Conservation (phyloP, 1,284 basidiomycete genomes). For the Ustilago loliicola region DNA sequence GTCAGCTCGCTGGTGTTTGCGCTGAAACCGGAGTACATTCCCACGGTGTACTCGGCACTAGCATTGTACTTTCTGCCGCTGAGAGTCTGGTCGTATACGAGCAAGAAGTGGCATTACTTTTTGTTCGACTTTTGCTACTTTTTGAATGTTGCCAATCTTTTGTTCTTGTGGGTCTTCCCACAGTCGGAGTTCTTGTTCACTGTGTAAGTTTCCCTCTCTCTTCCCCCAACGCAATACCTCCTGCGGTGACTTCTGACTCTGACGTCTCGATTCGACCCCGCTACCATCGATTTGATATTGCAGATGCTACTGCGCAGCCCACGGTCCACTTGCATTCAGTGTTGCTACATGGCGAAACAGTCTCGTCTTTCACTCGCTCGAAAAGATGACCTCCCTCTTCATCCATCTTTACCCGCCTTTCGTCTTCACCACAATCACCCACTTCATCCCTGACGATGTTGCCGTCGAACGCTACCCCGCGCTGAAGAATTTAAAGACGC, state of each 20-base stretch:
- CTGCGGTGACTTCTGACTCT: not conserved
- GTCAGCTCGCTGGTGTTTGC: conserved; percentile 80
- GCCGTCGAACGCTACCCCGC: conserved; percentile 85
- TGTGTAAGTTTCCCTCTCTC: conserved; percentile 23
- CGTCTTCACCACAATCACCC: conserved; percentile 85
- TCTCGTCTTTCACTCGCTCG: conserved; percentile 87
- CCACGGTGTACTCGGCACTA: conserved; percentile 82
- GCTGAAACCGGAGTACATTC: conserved; percentile 80
- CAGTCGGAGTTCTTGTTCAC: conserved; percentile 58
- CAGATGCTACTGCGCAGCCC: conserved; percentile 59
- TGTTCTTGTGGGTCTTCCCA: conserved; percentile 61
- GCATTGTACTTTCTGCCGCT: conserved; percentile 82
- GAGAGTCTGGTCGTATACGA: conserved; percentile 76
- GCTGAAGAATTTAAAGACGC: conserved; percentile 76
- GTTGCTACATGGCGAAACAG: conserved; percentile 93
- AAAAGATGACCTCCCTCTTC: conserved; percentile 79
- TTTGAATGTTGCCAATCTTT: conserved; percentile 83
- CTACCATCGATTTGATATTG: not conserved
- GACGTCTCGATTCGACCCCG: not conserved
- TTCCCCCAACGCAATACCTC: not conserved
- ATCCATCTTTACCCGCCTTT: conserved; percentile 73
- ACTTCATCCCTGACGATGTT: conserved; percentile 79
- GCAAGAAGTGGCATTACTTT: conserved; percentile 77
- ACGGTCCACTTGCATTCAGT: conserved; percentile 84
- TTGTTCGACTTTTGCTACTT: conserved; percentile 79